These are phyloP conservation scores for Papiliotrema fonsecae DNA, from an alignment of 1,284 basidiomycete genomes.

Conservation along the genomic window DNA sequence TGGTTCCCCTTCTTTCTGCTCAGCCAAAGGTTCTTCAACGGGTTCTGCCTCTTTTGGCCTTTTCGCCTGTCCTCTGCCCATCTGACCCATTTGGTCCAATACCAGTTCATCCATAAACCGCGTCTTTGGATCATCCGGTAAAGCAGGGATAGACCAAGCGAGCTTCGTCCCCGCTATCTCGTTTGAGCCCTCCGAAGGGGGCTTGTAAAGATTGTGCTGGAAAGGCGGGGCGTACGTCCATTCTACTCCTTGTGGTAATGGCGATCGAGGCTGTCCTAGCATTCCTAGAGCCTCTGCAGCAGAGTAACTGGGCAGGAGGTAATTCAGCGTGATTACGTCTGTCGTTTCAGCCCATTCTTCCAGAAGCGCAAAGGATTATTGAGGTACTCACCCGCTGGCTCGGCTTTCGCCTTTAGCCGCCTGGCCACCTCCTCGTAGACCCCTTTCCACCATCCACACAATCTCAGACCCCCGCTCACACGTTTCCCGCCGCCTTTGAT, in stretches of 20 bases:
- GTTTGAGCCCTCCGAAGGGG: background rate
- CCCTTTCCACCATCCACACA: constrained; percentile 91
- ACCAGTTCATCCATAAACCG: constrained; percentile 83
- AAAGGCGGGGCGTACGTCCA: constrained; percentile 30
- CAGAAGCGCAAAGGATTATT: too few relatives aligned
- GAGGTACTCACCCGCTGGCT: constrained; percentile 16
- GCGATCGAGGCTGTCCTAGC: constrained; percentile 50
- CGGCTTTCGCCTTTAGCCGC: constrained; percentile 39
- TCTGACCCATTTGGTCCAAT: constrained; percentile 21
- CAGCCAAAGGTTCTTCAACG: too few relatives aligned
- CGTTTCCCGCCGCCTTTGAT: constrained; percentile 67
- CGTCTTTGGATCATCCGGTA: constrained; percentile 90
- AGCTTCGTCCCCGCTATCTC: constrained; percentile 42
- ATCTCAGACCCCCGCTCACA: constrained; percentile 68
- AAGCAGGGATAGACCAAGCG: constrained; percentile 72
- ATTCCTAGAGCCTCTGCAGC: constrained; percentile 65
- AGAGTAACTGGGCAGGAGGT: constrained; percentile 67
- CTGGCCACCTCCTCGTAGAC: constrained; percentile 59
- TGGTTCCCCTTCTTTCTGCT: background rate
- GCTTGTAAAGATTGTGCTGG: constrained; percentile 37
- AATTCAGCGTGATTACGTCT: constrained; percentile 34
- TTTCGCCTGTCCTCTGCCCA: background rate
- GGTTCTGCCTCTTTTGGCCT: background rate
- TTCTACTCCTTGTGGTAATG: constrained; percentile 17
- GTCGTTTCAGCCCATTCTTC: too few relatives aligned